Percentiles rank a stretch among this genome's conserved stretches.
phyloP scores from a whole-genome alignment of 2,329 filamentous ascomycete genomes.

The Scopulariopsis brevicaulis region DNA sequence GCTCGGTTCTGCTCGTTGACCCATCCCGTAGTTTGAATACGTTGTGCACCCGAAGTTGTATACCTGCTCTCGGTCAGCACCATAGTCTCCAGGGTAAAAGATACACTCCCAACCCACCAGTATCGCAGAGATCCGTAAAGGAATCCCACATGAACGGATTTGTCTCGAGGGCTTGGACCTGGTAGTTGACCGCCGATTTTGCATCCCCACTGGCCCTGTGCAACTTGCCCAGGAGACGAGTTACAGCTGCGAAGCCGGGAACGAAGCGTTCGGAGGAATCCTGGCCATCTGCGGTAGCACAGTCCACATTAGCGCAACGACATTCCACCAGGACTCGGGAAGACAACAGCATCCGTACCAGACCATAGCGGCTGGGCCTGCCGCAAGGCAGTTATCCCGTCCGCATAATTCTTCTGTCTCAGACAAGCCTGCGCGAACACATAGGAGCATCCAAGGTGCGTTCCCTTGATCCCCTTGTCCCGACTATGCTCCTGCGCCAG shows the following conservation, averaged over 20 bases:
- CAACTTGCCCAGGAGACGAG: constrained; percentile 9
- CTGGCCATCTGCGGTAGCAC: constrained; percentile 1
- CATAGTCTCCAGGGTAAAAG: background rate
- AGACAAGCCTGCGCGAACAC: constrained; percentile 10
- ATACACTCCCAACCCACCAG: constrained; percentile 6
- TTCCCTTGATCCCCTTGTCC: constrained; percentile 5
- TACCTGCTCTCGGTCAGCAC: background rate
- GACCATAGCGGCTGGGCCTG: constrained; percentile 7
- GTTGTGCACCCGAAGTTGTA: constrained; percentile 6
- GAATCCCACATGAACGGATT: constrained; percentile 13
- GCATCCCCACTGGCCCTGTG: constrained; percentile 9
- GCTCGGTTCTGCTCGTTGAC: background rate
- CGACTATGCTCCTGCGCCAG: constrained; percentile 6
- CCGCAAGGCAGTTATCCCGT: constrained; percentile 8
- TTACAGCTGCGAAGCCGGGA: constrained; percentile 8
- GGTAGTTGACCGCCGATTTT: constrained; percentile 7
- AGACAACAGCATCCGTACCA: constrained; percentile 1
- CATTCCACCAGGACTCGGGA: background rate
- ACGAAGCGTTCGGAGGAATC: constrained; percentile 6
- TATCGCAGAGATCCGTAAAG: constrained; percentile 11
- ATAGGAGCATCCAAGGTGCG: constrained; percentile 10
- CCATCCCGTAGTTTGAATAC: constrained; percentile 8
- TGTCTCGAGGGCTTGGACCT: constrained; percentile 8
- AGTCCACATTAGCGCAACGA: background rate
- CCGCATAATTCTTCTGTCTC: constrained; percentile 6